phyloP scores from a whole-genome alignment of 2,329 filamentous ascomycete species.

The Fonsecaea nubica region DNA sequence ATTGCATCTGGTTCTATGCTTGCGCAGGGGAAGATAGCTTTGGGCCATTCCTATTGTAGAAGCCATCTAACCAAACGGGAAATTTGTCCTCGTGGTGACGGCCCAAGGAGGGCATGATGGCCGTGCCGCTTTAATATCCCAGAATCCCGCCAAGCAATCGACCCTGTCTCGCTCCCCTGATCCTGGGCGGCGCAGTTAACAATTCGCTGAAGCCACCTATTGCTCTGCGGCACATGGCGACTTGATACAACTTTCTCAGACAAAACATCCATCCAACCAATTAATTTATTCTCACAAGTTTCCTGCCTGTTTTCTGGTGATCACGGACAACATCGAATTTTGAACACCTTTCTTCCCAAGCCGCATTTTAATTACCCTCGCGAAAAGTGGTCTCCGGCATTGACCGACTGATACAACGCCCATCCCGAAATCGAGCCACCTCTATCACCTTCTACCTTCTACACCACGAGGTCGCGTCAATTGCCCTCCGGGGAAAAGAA shows the following conservation, averaged over 20 bases:
- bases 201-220: background rate
- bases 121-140: background rate
- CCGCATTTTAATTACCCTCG: too few species aligned
- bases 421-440: background rate
- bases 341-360: too few species aligned
- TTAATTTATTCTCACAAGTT: background rate
- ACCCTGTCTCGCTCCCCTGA: background rate
- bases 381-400: too few species aligned
- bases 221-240: background rate
- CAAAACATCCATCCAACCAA: too few species aligned
- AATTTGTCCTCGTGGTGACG: background rate
- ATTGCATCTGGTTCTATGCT: too few species aligned
- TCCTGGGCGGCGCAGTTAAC: background rate
- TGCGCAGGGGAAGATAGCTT: too few species aligned
- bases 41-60: background rate
- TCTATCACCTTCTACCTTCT: background rate
- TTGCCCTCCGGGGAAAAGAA: background rate
- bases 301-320: background rate
- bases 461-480: slow-evolving; percentile 25
- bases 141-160: background rate
- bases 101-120: background rate
- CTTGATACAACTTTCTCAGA: background rate
- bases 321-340: too few species aligned
- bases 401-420: too few species aligned
- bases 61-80: background rate